Evolutionary conservation across 495 filamentous ascomycete genomes (phyloP), one percentile per base, ranked within the genome.

Genomic region (Penicillium manginii): DNA sequence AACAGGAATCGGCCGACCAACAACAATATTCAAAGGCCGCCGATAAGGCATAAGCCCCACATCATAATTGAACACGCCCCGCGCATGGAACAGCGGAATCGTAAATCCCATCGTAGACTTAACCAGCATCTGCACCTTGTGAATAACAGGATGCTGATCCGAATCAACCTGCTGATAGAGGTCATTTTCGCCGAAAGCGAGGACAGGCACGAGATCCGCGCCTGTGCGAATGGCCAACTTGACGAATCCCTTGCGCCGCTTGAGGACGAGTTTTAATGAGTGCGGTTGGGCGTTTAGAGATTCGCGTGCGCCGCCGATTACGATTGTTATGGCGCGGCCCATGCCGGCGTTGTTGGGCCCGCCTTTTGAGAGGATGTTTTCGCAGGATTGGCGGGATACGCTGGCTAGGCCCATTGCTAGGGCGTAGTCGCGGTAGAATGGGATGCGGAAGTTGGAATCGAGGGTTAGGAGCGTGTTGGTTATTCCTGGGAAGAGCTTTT

Each of bases 31-130:
- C 40, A 98, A 62, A 15, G 92, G 88, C 35, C 86, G 78, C 33
- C 96, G 84, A 73, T 98, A 98, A 7, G 94, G 94, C 90, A 98
- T 90, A 52, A 98, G 68, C 1, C 94, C 94, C 1, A 97, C 90
- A 70, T 98, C 94, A 61, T 98, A 98, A 67, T 98, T 98, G 73
- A 98, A 97, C 9, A 98, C 88, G 1, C 94, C 94, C 15, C 92
- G 71, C 2, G 92, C 93, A 74, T 96, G 93, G 56, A 97, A 86
- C 29, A 97, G 74, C 3, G 94, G 94, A 3, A 98, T 80, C 0
- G 94, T 98, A 65, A 97, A 98, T n/a, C 94, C 94, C 72, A 59
- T 79, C 2, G 88, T 76, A 55, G 85, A 86, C 76, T 98, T 93
- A 29, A 94, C 77, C 12, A 87, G 73, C 77, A 94, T 84, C 73